These are phyloP conservation scores for Arthroderma sp. DNA, from an alignment of 2,329 filamentous ascomycete genomes.

Conservation along the genomic window DNA sequence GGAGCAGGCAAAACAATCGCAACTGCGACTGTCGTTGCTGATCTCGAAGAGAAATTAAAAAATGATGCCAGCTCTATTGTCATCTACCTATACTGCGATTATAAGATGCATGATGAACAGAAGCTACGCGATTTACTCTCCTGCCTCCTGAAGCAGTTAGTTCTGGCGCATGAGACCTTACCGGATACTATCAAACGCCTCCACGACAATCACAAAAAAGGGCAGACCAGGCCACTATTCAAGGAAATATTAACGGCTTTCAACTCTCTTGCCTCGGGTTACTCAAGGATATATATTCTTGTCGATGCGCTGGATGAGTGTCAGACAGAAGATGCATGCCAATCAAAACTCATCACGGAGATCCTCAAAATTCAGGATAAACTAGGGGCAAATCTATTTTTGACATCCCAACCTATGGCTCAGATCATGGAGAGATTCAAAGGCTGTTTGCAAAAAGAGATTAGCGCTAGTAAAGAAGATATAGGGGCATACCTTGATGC, in stretches of 20 bases:
- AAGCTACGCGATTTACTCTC: not conserved
- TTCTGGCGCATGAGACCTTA: not conserved
- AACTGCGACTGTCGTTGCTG: constrained; percentile 11
- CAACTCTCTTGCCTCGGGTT: not conserved
- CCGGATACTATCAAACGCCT: not conserved
- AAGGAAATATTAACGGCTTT: constrained; percentile 9
- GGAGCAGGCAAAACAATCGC: constrained; percentile 15
- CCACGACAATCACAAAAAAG: constrained; percentile 8
- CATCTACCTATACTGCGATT: constrained; percentile 5
- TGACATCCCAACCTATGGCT: not conserved
- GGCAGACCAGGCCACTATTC: too few species aligned
- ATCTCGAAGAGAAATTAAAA: constrained; percentile 3
- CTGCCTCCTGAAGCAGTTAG: constrained; percentile 10
- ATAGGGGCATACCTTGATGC: too few species aligned
- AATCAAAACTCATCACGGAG: not conserved
- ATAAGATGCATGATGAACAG: constrained; percentile 1
- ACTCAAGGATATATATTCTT: constrained; percentile 13
- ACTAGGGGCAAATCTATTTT: not conserved
- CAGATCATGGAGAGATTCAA: too few species aligned
- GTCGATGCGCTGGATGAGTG: constrained; percentile 19
- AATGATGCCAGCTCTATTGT: constrained; percentile 4
- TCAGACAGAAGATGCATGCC: not conserved
- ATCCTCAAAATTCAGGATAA: not conserved
- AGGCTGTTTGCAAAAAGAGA: too few species aligned
- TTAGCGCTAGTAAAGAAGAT: too few species aligned